phyloP scores from a whole-genome alignment of 2,329 filamentous ascomycete genomes.

The Shiraia sp. region DNA sequence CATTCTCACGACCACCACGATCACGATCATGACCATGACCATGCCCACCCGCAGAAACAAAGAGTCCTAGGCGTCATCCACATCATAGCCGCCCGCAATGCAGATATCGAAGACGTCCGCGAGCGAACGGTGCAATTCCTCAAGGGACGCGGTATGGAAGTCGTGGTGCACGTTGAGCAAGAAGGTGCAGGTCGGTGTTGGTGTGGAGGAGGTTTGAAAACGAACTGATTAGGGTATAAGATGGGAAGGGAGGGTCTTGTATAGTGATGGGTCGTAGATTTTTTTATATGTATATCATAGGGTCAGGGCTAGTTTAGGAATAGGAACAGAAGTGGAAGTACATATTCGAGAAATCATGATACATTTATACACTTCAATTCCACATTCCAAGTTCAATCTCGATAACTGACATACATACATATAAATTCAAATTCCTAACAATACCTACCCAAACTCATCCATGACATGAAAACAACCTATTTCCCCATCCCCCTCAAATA shows the following conservation, averaged over 20 bases:
- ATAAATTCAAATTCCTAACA: too few species aligned
- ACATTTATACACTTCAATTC: too few species aligned
- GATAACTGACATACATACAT: too few species aligned
- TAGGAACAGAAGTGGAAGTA: too few species aligned
- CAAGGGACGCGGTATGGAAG: slow-evolving; percentile 71
- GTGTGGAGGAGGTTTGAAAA: slow-evolving; percentile 57
- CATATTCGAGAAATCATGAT: too few species aligned
- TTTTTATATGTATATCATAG: too few species aligned
- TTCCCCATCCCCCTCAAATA: slow-evolving; percentile 54
- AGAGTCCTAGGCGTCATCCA: slow-evolving; percentile 83
- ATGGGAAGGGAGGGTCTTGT: too few species aligned
- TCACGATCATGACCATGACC: slow-evolving; percentile 33
- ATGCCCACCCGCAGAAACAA: slow-evolving; percentile 29
- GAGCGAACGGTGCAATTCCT: slow-evolving; percentile 76
- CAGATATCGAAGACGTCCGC: slow-evolving; percentile 80
- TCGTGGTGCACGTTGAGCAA: slow-evolving; percentile 84
- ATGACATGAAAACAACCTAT: slow-evolving; percentile 22
- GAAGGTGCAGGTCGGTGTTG: slow-evolving; percentile 73
- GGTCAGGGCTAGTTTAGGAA: too few species aligned
- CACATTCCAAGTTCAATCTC: too few species aligned
- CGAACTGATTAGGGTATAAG: slow-evolving; percentile 8
- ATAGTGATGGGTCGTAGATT: too few species aligned
- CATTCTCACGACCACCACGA: slow-evolving; percentile 42
- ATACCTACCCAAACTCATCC: too few species aligned
- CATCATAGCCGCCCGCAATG: slow-evolving; percentile 72